Evolutionary conservation across 306 rosid species (phyloP), one percentile per base, ranked within the genome.

Genomic region (Castanea mollissima): DNA sequence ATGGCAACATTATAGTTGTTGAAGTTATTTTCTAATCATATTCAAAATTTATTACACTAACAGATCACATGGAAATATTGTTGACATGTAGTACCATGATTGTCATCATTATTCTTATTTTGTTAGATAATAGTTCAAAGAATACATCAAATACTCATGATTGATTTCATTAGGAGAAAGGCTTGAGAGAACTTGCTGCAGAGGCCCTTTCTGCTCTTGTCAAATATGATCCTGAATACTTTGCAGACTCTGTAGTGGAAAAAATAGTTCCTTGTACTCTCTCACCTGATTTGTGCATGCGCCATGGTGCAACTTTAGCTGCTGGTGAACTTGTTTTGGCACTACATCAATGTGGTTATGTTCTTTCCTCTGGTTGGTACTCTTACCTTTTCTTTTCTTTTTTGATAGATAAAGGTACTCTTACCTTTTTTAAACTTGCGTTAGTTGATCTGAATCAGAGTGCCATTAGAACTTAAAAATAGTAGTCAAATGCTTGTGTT

Each of bases 181-280:
- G 97, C 80, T 88, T 95, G 90, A 89, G 98, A 87, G 99, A 95
- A 83, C 97, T 91, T 86, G 96, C 97, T 80, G 90, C 96, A n/a
- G 89, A 88, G 87, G 99, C 94, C 25, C 92, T 95, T 84, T 88
- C 94, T 76, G 86, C 87, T 77, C 96, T 91, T 75, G 98, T 90
- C 74, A 93, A 90, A 81, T 93, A 91, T 78, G 92, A 93, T 41
- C 93, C 97, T 29, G 90, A 79, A 77, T 87, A 90, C 86, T 90
- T 93, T 85, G 87, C 89, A 11, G 85, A 80, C 79, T 81, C 69
- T 64, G 89, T 86, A 76, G 23, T 93, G 88, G 96, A 91, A 77
- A 92, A 89, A 82, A 76, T 90, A 84, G 89, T 93, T 81, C 94
- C 98, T 56, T 88, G 88, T 74, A 95, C 99, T 38, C 97, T 93